Evolutionary conservation across 2,329 filamentous ascomycete species (phyloP), one percentile per base, ranked within the genome.

Genomic region (Podosphaera leucotricha): DNA sequence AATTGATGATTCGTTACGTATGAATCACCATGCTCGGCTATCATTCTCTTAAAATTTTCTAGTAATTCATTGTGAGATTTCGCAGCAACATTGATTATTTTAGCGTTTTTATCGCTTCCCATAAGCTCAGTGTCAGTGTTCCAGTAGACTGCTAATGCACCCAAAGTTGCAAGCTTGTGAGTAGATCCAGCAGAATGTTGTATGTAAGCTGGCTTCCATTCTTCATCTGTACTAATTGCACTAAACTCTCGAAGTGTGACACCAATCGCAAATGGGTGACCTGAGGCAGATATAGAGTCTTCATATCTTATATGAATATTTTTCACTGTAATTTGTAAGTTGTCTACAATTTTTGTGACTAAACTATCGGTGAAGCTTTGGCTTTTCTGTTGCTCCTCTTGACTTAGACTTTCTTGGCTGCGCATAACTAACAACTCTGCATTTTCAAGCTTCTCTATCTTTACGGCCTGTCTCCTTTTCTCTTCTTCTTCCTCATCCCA

Each of bases 261-360:
- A 41, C 92, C 90, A 5, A 92, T 71, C 4, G 90, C 84, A 55
- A 98, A 98, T 0, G 92, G 87, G 59, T 98, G 90, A 0, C 85
- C 86, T 0, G 87, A 86, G 8, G 86, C 82, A 18, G 90, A 92
- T 54, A 98, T 84, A 13, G 87, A 86, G 62, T 99, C 90, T 62
- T 99, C 90, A 62, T 98, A 99, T 54, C 90, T 82, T 50, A 98
- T 74, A 60, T 99, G 90, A 47, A 99, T 93, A 59, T 95, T 98
- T 67, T 93, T 95, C 61, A 99, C 77, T 20, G 81, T 90, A 54
- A 98, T 83, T 61, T 99, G 90, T 36, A 99, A 68, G 57, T 99
- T 99, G 67, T 98, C 90, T 57, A 95, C 84, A 56, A 99, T 92
- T 54, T 93, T 93, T 33, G 87, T 93, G 41, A 87, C 77, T 52